Conservation (phyloP, 164 flowering plant species). For the Platanus orientalis region DNA sequence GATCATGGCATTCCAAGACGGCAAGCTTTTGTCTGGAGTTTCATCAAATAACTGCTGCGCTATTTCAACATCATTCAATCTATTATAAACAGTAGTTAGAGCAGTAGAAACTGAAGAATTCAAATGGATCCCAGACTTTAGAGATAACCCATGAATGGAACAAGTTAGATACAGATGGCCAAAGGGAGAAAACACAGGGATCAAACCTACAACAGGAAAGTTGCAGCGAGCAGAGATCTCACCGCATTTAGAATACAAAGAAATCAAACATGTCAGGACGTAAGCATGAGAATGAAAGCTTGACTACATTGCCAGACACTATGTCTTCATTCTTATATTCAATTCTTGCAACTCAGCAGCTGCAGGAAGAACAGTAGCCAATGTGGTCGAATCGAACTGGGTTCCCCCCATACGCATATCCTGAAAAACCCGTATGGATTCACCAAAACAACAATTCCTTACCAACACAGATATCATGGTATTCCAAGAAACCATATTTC, state of each 20-base stretch:
- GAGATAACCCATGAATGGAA: no score
- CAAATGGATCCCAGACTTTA: constrained; percentile 44
- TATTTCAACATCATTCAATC: constrained; percentile 59
- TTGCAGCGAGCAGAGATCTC: constrained; percentile 35
- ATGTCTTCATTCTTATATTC: constrained; percentile 54
- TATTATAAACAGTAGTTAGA: constrained; percentile 60
- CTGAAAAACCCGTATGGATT: constrained; percentile 43
- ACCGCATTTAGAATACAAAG: constrained; percentile 75
- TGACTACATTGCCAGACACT: constrained; percentile 53
- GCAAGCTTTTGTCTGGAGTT: constrained; percentile 54
- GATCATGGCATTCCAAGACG: constrained; percentile 95
- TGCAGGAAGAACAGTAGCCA: constrained; percentile 65
- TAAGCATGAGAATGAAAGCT: constrained; percentile 44
- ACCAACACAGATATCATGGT: constrained; percentile 75
- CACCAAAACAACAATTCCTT: constrained; percentile 37
- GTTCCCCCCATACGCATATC: constrained; percentile 35
- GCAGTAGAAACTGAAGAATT: constrained; percentile 72
- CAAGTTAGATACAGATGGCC: constrained; percentile 46
- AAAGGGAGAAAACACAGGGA: constrained; percentile 68
- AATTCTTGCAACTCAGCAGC: constrained; percentile 67
- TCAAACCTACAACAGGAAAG: constrained; percentile 65
- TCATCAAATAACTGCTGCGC: constrained; percentile 72
- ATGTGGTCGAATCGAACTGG: constrained; percentile 51
- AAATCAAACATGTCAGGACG: constrained; percentile 71
- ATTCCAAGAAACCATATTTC: constrained; percentile 77